phyloP scores from a whole-genome alignment of 2,329 filamentous ascomycete genomes.

The Calonectria hongkongensis region DNA sequence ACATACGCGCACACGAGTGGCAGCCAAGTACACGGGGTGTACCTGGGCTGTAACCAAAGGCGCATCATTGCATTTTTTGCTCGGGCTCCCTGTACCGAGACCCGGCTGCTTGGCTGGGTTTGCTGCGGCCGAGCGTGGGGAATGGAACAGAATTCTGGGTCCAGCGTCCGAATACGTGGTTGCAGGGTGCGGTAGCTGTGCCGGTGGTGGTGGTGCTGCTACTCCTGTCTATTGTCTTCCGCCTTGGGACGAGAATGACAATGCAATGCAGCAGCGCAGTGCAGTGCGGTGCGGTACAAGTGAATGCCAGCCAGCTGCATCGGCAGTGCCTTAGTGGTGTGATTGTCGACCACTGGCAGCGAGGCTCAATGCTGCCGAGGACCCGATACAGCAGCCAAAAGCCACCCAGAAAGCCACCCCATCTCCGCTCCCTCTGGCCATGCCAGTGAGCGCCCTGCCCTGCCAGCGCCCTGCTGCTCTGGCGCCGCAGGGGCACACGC shows the following conservation, averaged over 20 bases:
- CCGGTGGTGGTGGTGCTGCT: too few relatives aligned
- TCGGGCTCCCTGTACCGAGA: conserved; percentile 32
- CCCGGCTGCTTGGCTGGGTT: conserved; percentile 40
- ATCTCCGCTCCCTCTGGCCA: conserved; percentile 8
- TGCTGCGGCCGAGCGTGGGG: conserved; percentile 41
- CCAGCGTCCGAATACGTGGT: conserved; percentile 31
- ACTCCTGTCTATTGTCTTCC: background rate
- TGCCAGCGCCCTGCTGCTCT: background rate
- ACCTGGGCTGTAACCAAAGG: background rate
- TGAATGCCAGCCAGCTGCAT: conserved; percentile 2
- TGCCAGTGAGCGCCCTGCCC: too few relatives aligned
- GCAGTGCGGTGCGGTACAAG: too few relatives aligned
- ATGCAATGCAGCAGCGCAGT: background rate
- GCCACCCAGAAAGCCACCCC: background rate
- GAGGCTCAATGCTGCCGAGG: conserved; percentile 27
- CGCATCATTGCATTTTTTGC: background rate
- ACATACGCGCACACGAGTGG: background rate
- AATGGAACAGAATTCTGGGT: conserved; percentile 34
- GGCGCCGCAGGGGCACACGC: conserved; percentile 10
- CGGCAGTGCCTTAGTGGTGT: conserved; percentile 24
- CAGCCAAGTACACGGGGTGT: conserved; percentile 19
- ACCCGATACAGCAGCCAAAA: conserved; percentile 27
- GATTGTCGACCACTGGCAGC: conserved; percentile 27
- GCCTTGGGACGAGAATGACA: background rate
- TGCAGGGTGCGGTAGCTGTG: background rate